Evolutionary conservation across 2,329 filamentous ascomycete genomes (phyloP), one percentile per base, ranked within the genome.

Genomic region (Aspergillus tamarii): DNA sequence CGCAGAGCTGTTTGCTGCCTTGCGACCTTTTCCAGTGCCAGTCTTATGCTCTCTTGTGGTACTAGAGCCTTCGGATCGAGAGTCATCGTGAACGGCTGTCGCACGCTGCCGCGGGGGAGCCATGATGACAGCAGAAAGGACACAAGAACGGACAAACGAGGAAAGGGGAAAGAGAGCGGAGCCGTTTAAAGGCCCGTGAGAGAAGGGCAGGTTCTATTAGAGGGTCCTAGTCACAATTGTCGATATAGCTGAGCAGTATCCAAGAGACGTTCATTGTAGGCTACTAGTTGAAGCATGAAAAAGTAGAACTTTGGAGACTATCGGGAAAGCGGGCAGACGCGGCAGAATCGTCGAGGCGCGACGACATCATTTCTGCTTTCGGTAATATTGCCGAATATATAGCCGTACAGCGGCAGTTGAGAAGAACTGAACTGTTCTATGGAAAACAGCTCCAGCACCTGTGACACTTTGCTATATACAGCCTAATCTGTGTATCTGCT

Each of bases 1-100:
- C 12, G 64, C 30, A 10, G 66, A 64, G 19, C 58, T 63, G 60
- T 67, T 70, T 9, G 68, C 70, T 6, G 69, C 62, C 56, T 77
- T 78, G 23, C 77, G 72, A 36, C 73, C 73, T 64, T 77, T 80
- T 2, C 68, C 64, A 10, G 72, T 64, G 9, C 73, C 70, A 10
- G 67, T 61, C 59, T 74, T 76, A 54, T 72, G 72, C 62, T 80
- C 78, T 68, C 74, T 77, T 16, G 78, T 76, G 48, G 77, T 74
- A 64, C 78, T 83, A 41, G 81, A 82, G n/a, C 79, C 77, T 74
- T 83, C 81, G 21, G 81, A 82, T 64, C 81, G 74, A 30, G 80
- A 81, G 69, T 83, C 82, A 62, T 84, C 82, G 55, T 78, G 70
- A 60, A 72, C 67, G 26, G 75, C 72, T 32, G 75, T 66, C 55